Conservation (phyloP, 2,329 filamentous ascomycete genomes). For the Blastomyces percursus region DNA sequence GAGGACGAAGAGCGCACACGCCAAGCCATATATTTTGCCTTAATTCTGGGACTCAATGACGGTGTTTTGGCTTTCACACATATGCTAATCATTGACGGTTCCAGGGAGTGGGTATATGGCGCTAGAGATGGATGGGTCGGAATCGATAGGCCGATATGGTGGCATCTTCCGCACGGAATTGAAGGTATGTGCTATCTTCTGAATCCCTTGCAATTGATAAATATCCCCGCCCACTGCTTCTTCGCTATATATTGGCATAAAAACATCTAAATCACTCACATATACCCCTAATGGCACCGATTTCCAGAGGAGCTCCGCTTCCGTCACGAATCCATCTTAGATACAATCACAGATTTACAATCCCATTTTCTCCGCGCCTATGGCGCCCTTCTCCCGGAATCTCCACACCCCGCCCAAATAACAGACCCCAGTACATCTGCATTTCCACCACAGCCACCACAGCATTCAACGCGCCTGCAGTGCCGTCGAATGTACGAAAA, state of each 20-base stretch:
- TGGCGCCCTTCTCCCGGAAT: slow-evolving; percentile 26
- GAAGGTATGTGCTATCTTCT: slow-evolving; percentile 26
- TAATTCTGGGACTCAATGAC: slow-evolving; percentile 21
- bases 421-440: not conserved
- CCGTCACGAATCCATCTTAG: slow-evolving; percentile 31
- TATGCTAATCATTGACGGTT: slow-evolving; percentile 28
- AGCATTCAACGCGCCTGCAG: slow-evolving; percentile 19
- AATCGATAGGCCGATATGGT: slow-evolving; percentile 24
- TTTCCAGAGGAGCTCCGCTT: slow-evolving; percentile 33
- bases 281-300: not conserved
- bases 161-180: slow-evolving; percentile 27
- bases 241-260: not conserved
- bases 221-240: slow-evolving; percentile 5
- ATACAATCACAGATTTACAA: slow-evolving; percentile 35
- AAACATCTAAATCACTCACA: not conserved
- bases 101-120: slow-evolving; percentile 27
- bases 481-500: slow-evolving; percentile 34
- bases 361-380: slow-evolving; percentile 33
- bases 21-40: slow-evolving; percentile 30
- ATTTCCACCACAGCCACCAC: slow-evolving; percentile 11
- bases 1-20: slow-evolving; percentile 31
- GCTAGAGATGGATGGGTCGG: slow-evolving; percentile 15
- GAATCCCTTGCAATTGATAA: not conserved
- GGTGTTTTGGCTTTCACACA: slow-evolving; percentile 25
- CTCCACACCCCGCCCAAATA: slow-evolving; percentile 7